A percentile compares a stretch with the other conserved stretches of the same genome.
phyloP scores from a whole-genome alignment of 1,284 basidiomycete species.

The Gastroboletus turbinatus region DNA sequence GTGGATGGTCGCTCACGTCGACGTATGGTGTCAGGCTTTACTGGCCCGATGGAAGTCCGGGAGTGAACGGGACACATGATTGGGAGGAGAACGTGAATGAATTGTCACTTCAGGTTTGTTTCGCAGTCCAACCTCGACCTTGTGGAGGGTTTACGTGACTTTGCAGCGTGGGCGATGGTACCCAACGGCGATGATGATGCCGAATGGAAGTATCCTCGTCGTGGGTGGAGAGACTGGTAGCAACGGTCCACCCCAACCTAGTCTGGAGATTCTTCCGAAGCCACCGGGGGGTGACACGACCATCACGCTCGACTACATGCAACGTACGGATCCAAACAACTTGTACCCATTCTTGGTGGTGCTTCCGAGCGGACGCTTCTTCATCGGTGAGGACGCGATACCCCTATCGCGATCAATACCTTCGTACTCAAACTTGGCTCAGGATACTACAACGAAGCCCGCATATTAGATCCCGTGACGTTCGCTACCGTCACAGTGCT shows the following conservation, averaged over 20 bases:
- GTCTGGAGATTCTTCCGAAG: slow-evolving; percentile 57
- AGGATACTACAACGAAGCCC: slow-evolving; percentile 79
- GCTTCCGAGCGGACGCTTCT: slow-evolving; percentile 63
- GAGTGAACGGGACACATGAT: slow-evolving; percentile 54
- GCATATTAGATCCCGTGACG: slow-evolving; percentile 64
- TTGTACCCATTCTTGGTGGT: slow-evolving; percentile 75
- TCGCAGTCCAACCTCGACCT: too few relatives aligned
- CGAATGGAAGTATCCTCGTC: slow-evolving; percentile 70
- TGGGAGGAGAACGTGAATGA: slow-evolving; percentile 51
- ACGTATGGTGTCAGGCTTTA: slow-evolving; percentile 68
- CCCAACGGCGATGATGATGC: slow-evolving; percentile 60
- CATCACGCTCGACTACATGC: slow-evolving; percentile 45
- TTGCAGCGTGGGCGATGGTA: slow-evolving; percentile 68
- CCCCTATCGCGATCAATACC: too few relatives aligned
- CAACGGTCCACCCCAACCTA: slow-evolving; percentile 62
- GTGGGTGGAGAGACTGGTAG: slow-evolving; percentile 75
- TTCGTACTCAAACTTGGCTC: not conserved
- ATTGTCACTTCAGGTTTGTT: slow-evolving; percentile 45
- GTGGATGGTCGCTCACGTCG: slow-evolving; percentile 63
- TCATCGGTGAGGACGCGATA: slow-evolving; percentile 49
- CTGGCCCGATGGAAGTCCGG: slow-evolving; percentile 46
- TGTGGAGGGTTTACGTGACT: not conserved
- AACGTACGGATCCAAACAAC: slow-evolving; percentile 71
- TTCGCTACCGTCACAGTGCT: slow-evolving; percentile 59
- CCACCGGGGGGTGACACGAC: slow-evolving; percentile 43